A percentile compares a stretch with the other conserved stretches of the same genome.
Conservation (phyloP, 2,329 filamentous ascomycete species). For the Penicillium psychrosexuale region DNA sequence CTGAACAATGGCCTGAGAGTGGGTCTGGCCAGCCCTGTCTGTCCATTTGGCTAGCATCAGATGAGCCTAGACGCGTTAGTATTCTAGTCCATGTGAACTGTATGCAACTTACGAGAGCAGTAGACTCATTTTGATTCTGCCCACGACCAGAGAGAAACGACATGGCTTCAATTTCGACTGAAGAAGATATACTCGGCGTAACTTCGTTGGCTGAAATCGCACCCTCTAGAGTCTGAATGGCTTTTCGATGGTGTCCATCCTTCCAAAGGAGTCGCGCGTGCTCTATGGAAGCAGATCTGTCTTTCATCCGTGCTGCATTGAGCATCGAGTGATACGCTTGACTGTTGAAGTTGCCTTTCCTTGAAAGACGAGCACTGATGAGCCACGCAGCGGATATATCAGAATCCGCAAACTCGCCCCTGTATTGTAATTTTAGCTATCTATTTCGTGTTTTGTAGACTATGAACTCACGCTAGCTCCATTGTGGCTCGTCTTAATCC, state of each 20-base stretch:
- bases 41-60: slow-evolving; percentile 95
- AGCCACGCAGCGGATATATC: slow-evolving; percentile 85
- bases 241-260: slow-evolving; percentile 88
- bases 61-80: slow-evolving; percentile 49
- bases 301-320: slow-evolving; percentile 78
- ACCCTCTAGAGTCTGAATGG: slow-evolving; percentile 83
- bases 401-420: slow-evolving; percentile 59
- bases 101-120: slow-evolving; percentile 38
- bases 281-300: slow-evolving; percentile 86
- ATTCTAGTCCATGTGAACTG: slow-evolving; percentile 43
- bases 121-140: slow-evolving; percentile 52
- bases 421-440: slow-evolving; percentile 28
- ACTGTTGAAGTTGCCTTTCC: slow-evolving; percentile 77
- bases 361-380: slow-evolving; percentile 75
- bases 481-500: slow-evolving; percentile 83
- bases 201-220: slow-evolving; percentile 83
- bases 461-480: slow-evolving; percentile 57
- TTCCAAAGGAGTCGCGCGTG: slow-evolving; percentile 91
- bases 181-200: slow-evolving; percentile 46
- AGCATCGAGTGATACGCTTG: slow-evolving; percentile 93
- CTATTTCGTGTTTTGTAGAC: not conserved
- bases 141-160: slow-evolving; percentile 41
- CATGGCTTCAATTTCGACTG: slow-evolving; percentile 34
- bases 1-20: slow-evolving; percentile 71
- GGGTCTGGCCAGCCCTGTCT: slow-evolving; percentile 88